A percentile compares a stretch with the other conserved stretches of the same genome.
Conservation (phyloP, 2,329 filamentous ascomycete genomes). For the Lachnellula cervina region DNA sequence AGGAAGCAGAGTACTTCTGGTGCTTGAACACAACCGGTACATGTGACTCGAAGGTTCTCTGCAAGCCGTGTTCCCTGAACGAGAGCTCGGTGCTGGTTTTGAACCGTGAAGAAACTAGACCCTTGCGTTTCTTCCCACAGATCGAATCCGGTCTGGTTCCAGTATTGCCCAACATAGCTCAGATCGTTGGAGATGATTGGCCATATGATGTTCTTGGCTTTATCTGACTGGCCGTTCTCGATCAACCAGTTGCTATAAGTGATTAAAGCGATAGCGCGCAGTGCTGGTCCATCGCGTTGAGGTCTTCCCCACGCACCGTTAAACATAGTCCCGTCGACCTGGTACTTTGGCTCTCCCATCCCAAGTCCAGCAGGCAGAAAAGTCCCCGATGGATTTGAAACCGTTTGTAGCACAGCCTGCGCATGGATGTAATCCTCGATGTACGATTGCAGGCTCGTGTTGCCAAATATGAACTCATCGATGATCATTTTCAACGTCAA, state of each 20-base stretch:
- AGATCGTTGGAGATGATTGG: conserved; percentile 72
- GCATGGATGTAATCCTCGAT: conserved; percentile 65
- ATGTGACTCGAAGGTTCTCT: conserved; percentile 53
- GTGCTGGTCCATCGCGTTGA: conserved; percentile 72
- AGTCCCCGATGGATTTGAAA: conserved; percentile 49
- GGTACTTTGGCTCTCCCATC: conserved; percentile 69
- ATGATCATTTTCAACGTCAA: conserved; percentile 65
- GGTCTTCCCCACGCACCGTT: conserved; percentile 59
- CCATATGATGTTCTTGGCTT: conserved; percentile 54
- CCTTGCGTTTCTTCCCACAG: conserved; percentile 81
- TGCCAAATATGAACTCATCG: conserved; percentile 57
- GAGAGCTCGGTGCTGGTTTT: conserved; percentile 56
- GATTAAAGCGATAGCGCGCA: conserved; percentile 69
- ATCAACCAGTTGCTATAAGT: conserved; percentile 70
- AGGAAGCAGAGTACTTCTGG: conserved; percentile 68
- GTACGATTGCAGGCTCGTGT: conserved; percentile 39
- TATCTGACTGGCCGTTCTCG: conserved; percentile 46
- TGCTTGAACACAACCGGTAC: conserved; percentile 58
- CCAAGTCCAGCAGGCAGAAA: conserved; percentile 41
- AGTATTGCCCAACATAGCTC: conserved; percentile 68
- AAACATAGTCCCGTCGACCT: conserved; percentile 58
- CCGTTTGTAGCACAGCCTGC: conserved; percentile 53
- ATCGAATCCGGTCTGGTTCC: conserved; percentile 62
- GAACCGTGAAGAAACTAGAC: conserved; percentile 73
- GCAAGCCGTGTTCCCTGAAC: conserved; percentile 64